Base-by-base conservation (phyloP, 169 alveolate species). In the Eimeria brunetti region DNA sequence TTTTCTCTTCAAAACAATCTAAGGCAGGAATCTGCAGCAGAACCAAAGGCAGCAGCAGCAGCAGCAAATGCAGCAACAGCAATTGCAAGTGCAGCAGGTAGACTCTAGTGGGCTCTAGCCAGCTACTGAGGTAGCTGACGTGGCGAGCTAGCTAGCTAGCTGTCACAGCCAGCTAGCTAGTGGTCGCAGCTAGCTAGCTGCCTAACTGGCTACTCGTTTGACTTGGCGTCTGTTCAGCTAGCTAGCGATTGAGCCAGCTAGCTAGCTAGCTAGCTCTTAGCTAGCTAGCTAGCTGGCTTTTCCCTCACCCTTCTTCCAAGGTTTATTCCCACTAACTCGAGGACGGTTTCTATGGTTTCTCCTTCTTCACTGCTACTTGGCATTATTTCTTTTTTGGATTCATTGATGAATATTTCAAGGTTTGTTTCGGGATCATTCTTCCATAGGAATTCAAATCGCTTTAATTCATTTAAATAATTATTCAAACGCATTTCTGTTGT, bases 401-500 rank as follows among this genome's bases (percentile, higher is more conserved):
- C 97, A 36, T 96, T 96, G 76, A 96, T 78, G 81, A 98, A 98
- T 38, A 96, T 97, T 88, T 96, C 97, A 96, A 98, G 97, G 53
- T 97, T 96, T 41, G 96, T 97, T 56, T 96, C 97, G 20, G 98
- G 97, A 78, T 98, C 98, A 97, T 98, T 98, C 62, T 95, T 96
- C 99, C 99, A 99, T 64, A 99, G 91, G 96, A 98, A 98, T 90
- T 98, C 97, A 90, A 97, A 98, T 84, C 98, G 98, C 83, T 96
- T 96, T 95, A 98, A 98, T n/a, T 94, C 90, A 88, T 75, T 94
- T 22, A 96, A 89, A 81, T 95, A 96, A 41, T 90, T 95, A 69
- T 84, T 62, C 69, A 92, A 49, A 75, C 62, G 89, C n/a, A 69
- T 8, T 91, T 94, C 96, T 3, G 97, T 95, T 81, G 69, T 80